Evolutionary conservation across 1,139 yeast genomes (phyloP), one percentile per base, ranked within the genome.

Genomic region (Magnusiomyces sp.): DNA sequence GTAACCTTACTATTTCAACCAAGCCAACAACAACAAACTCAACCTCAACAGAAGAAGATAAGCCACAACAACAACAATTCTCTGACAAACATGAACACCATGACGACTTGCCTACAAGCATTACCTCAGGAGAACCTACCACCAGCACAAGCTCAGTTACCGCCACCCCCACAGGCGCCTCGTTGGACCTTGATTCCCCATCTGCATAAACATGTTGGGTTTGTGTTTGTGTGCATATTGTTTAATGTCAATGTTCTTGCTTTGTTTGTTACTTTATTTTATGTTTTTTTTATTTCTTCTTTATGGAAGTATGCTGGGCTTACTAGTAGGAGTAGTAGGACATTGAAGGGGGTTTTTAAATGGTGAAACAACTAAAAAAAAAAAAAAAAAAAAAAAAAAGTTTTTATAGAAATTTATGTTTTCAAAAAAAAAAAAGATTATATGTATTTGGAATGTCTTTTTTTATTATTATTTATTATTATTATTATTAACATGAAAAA

Each of bases 271-370:
- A 27, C 36, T 11, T 43, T 43, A 32, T 43, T 43, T 34, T 43
- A 43, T 20, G 14, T 32, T 20, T 43, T 43, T 14, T 43, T 43
- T 43, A n/a, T 43, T n/a, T 34, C 46, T 16, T 43, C 46, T 14
- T 20, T 43, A 31, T 43, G 40, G 29, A 23, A 23, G 6, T 23
- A 23, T 23, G 4, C 29, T 23, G 29, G 29, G 29, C 29, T 23
- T 23, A 23, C 29, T 4, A 23, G 29, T 23, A 23, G 29, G 29
- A 23, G 29, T 23, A 23, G 29, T 23, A 23, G 29, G 7, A 23
- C 29, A 23, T 23, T 23, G 29, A 23, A 23, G 29, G 29, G 29
- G 29, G 29, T 23, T 23, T 23, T 23, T 23, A 23, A 7, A 23
- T 23, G 29, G 29, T 23, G 29, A 23, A 23, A 4, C 29, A 23